A percentile compares a stretch with the other conserved stretches of the same genome.
phyloP scores from a whole-genome alignment of 495 filamentous ascomycete genomes.

The Daldinia decipiens region DNA sequence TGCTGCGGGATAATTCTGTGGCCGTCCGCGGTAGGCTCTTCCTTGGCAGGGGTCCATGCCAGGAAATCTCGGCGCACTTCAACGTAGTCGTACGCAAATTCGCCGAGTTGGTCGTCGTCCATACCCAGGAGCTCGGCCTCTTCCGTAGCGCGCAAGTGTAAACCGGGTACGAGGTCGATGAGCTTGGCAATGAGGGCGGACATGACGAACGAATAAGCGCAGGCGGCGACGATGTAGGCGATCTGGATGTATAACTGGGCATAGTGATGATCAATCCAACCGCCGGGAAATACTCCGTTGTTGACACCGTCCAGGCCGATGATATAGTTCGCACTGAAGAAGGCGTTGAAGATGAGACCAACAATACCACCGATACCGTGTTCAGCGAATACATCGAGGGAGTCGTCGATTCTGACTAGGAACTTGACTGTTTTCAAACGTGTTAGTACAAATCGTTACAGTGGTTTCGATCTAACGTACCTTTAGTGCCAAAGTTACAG shows the following conservation, averaged over 20 bases:
- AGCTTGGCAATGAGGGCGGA: constrained; percentile 82
- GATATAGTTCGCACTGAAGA: constrained; percentile 89
- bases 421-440: constrained; percentile 76
- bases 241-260: constrained; percentile 92
- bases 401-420: constrained; percentile 92
- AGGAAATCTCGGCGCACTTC: constrained; percentile 97
- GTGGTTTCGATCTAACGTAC: constrained; percentile 41
- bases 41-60: constrained; percentile 93
- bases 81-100: constrained; percentile 99
- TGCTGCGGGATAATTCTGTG: constrained; percentile 77
- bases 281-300: constrained; percentile 74
- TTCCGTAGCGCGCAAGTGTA: constrained; percentile 90
- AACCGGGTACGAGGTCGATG: constrained; percentile 88
- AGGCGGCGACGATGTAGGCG: constrained; percentile 82
- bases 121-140: constrained; percentile 98
- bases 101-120: constrained; percentile 98
- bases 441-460: constrained; percentile 48
- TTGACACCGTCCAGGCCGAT: constrained; percentile 95
- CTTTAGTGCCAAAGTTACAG: constrained; percentile 94
- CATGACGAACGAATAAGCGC: constrained; percentile 83
- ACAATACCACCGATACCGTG: constrained; percentile 95
- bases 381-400: constrained; percentile 98
- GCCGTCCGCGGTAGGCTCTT: constrained; percentile 71
- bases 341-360: constrained; percentile 89
- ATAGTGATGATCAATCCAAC: constrained; percentile 89